phyloP scores from a whole-genome alignment of 768 basidiomycete genomes.

The Suillus ampliporus region DNA sequence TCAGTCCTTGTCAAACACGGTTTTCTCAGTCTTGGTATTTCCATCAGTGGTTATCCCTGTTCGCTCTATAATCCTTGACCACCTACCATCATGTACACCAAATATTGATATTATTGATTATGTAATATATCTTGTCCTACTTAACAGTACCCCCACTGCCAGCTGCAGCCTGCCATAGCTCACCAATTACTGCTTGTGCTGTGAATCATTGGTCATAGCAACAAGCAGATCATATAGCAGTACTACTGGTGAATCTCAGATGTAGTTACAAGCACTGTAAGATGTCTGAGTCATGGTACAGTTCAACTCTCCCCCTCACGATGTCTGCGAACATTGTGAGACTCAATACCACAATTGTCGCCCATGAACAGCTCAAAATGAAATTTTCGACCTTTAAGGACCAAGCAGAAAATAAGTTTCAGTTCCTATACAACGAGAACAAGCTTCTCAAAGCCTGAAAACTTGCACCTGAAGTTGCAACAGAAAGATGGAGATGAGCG shows the following conservation, averaged over 20 bases:
- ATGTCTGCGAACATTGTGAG: background rate
- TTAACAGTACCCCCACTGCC: slow-evolving; percentile 2
- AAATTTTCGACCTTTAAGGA: background rate
- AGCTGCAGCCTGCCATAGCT: background rate
- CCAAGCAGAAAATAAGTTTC: background rate
- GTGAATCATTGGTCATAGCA: background rate
- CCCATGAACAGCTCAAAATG: background rate
- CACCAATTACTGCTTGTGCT: background rate
- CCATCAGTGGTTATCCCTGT: background rate
- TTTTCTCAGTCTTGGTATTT: background rate
- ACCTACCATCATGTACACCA: no score
- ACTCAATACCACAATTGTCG: background rate
- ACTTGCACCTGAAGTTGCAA: background rate
- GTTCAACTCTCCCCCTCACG: background rate
- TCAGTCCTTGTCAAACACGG: background rate
- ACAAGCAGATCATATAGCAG: slow-evolving; percentile 3
- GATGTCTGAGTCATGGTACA: background rate
- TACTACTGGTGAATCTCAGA: background rate
- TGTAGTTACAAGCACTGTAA: slow-evolving; percentile 1
- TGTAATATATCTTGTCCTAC: no score
- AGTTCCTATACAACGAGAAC: background rate
- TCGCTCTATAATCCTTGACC: no score
- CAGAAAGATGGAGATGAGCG: background rate
- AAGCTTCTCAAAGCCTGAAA: background rate
- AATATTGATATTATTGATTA: no score